Base-by-base conservation (phyloP, 2,329 filamentous ascomycete genomes). In the Ophiostoma sp. region DNA sequence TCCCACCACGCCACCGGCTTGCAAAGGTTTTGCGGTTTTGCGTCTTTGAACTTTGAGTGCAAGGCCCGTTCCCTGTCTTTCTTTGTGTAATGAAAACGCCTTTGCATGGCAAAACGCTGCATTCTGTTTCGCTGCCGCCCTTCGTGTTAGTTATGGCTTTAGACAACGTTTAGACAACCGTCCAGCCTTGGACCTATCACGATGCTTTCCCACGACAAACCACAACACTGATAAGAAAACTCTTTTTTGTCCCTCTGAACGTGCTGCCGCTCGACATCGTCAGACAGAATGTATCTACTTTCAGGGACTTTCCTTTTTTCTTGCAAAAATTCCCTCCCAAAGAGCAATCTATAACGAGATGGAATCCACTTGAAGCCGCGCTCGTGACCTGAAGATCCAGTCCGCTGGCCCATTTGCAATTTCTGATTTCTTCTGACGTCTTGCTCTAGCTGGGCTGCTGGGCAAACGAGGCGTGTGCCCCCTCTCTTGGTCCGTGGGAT, bases 101-200 rank as follows among this genome's bases (percentile, higher is more conserved):
- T 19, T 64, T 50, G n/a, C 39, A 66, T 63, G 70, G 45, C 59
- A 48, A 31, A 57, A 64, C 39, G 50, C 17, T 31, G 36, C 28
- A 22, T 19, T 74, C 52, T 75, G 69, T 63, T 75, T 75, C 74
- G 74, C 70, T 72, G 66, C 63, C 66, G 31, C 31, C 42, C 55
- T 33, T 73, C 42, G 55, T 73, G 71, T 76, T 75, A 74, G 75
- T 74, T 72, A 73, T 74, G 71, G 68, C 72, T 61, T 75, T 76
- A 73, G 71, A 74, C 66, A 76, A 76, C 71, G 28, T 25, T 75
- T 76, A 75, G 72, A 74, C 71, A 76, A 76, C 74, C 36, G 12
- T 42, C 52, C 45, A 73, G 70, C 72, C 74, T 74, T 69, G 70
- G 72, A 52, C 75, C 75, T 76, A 76, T 76, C 75, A 76, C 57